These are phyloP conservation scores for Dryas octopetala DNA, from an alignment of 306 rosid genomes.

Conservation along the genomic window DNA sequence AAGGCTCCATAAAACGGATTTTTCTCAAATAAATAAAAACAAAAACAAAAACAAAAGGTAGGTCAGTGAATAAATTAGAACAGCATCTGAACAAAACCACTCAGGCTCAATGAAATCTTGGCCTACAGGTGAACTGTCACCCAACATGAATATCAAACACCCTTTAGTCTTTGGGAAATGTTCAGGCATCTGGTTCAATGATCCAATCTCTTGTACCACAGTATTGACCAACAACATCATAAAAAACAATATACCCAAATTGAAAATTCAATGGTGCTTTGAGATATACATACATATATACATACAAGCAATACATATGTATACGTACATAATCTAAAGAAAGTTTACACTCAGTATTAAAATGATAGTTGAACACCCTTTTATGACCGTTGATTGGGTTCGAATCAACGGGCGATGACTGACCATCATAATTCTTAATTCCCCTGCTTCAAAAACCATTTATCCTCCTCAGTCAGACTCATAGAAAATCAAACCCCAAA, in stretches of 20 bases:
- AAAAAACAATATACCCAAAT: neutral
- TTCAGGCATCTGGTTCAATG: neutral
- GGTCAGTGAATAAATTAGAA: neutral
- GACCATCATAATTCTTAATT: too few species aligned
- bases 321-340: too few species aligned
- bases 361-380: too few species aligned
- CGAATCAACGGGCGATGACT: too few species aligned
- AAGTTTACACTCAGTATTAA: too few species aligned
- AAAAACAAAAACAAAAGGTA: neutral
- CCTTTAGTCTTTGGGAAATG: neutral
- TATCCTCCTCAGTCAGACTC: neutral
- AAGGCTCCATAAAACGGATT: neutral
- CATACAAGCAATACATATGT: too few species aligned
- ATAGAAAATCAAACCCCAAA: neutral
- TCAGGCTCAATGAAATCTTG: neutral
- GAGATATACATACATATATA: too few species aligned
- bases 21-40: neutral
- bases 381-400: too few species aligned
- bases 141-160: neutral
- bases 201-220: neutral
- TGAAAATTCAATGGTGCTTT: too few species aligned
- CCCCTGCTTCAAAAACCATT: neutral
- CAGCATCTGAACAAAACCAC: neutral
- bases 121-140: neutral
- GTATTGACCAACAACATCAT: neutral